A percentile compares a stretch with the other conserved stretches of the same genome.
Conservation (phyloP, 129 eudicot genomes). For the Dittrichia graveolens region DNA sequence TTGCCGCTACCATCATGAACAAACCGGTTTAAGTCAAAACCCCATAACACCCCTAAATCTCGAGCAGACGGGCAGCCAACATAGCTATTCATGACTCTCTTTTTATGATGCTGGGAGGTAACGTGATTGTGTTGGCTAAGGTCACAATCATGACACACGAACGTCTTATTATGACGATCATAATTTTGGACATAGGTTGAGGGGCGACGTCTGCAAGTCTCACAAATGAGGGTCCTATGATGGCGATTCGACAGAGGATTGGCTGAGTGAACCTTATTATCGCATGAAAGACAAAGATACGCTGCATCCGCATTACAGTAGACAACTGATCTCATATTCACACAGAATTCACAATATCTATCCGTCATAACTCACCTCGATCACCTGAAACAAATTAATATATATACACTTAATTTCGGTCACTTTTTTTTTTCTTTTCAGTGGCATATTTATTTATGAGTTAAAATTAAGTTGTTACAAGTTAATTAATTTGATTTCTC, state of each 20-base stretch:
- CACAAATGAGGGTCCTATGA: slow-evolving; percentile 71
- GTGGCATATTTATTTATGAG: too few relatives aligned
- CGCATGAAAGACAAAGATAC: slow-evolving; percentile 81
- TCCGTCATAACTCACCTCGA: slow-evolving; percentile 42
- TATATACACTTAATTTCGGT: slow-evolving; percentile 25
- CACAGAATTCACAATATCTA: slow-evolving; percentile 77
- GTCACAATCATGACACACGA: slow-evolving; percentile 74
- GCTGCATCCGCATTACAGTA: slow-evolving; percentile 86
- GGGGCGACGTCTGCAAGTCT: slow-evolving; percentile 53
- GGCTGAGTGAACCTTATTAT: slow-evolving; percentile 81
- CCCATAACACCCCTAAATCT: slow-evolving; percentile 77
- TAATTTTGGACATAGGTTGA: slow-evolving; percentile 49
- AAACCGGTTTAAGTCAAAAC: slow-evolving; percentile 42
- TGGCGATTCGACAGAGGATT: slow-evolving; percentile 78
- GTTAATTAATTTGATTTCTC: too few relatives aligned
- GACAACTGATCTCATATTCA: slow-evolving; percentile 58
- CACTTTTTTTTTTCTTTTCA: neutral
- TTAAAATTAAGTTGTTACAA: too few relatives aligned
- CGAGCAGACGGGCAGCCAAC: slow-evolving; percentile 74
- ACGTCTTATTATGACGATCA: slow-evolving; percentile 50
- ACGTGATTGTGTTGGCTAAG: slow-evolving; percentile 42
- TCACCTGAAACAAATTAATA: slow-evolving; percentile 40
- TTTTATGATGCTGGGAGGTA: slow-evolving; percentile 49
- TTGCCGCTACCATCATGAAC: slow-evolving; percentile 19
- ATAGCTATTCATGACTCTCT: slow-evolving; percentile 50